Evolutionary conservation across 352 stramenopile species (phyloP).

Genomic region (Phytopythium mirpurense): DNA sequence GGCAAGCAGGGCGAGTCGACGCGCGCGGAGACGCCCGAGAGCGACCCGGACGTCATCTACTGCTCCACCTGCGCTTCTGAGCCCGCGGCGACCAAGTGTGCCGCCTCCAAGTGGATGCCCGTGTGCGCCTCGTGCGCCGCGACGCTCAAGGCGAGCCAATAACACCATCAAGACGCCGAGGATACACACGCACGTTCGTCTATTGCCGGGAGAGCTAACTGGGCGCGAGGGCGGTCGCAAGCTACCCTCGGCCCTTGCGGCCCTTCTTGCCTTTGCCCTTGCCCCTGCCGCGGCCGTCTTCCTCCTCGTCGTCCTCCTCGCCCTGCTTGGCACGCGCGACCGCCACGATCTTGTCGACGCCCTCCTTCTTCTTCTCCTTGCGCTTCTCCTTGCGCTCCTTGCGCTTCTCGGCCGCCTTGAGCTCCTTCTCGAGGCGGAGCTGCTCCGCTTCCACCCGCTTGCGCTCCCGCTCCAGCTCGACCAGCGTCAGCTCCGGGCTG

Average conservation of each 20-base stretch:
- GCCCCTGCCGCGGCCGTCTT: constrained; percentile 17
- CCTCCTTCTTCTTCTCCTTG: constrained; percentile 77
- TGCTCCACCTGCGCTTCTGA: constrained; percentile 55
- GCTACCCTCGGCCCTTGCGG: constrained; percentile 24
- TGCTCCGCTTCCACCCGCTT: constrained; percentile 36
- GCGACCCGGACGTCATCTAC: constrained; percentile 39
- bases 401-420: constrained; percentile 75
- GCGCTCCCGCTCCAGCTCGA: constrained; percentile 25
- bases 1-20: background rate
- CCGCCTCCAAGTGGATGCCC: constrained; percentile 84
- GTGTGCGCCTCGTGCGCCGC: constrained; percentile 57
- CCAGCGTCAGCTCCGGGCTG: constrained; percentile 20
- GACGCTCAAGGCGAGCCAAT: constrained; percentile 36
- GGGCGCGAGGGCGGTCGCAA: background rate
- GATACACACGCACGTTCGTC: background rate
- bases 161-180: background rate
- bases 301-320: constrained; percentile 21
- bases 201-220: background rate
- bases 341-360: constrained; percentile 62
- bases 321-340: constrained; percentile 33
- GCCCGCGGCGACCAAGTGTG: constrained; percentile 67
- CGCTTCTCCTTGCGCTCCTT: constrained; percentile 77
- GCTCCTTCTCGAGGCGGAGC: constrained; percentile 59
- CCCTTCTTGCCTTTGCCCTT: constrained; percentile 33
- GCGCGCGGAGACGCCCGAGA: constrained; percentile 16